phyloP scores from a whole-genome alignment of 2,329 filamentous ascomycete genomes.

The Aspergillus puulaauensis region DNA sequence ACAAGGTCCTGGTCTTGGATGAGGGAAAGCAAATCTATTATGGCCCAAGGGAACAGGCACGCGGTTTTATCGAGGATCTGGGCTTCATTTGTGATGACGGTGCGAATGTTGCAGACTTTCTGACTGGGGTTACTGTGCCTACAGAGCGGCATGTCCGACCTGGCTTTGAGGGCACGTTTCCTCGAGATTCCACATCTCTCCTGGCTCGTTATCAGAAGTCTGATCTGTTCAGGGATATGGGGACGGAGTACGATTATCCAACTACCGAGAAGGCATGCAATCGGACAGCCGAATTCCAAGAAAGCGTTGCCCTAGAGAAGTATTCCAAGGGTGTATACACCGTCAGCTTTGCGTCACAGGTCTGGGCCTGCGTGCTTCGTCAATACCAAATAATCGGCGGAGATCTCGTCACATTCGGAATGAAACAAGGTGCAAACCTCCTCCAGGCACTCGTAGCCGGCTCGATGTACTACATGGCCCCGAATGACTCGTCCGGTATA shows the following conservation, averaged over 20 bases:
- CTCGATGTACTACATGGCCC: no score
- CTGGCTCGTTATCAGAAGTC: not conserved
- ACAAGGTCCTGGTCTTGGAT: not conserved
- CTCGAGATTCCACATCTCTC: not conserved
- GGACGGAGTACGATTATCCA: no score
- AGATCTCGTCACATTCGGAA: conserved; percentile 34
- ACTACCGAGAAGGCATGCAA: no score
- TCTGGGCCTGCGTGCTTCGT: conserved; percentile 55
- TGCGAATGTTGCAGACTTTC: not conserved
- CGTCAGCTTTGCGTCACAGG: conserved; percentile 40
- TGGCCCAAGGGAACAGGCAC: not conserved
- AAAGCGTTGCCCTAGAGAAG: not conserved
- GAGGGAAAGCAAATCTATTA: conserved; percentile 7
- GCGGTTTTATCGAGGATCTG: not conserved
- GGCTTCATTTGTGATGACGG: not conserved
- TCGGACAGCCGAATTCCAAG: not conserved
- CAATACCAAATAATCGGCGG: conserved; percentile 66
- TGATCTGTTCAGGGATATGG: not conserved
- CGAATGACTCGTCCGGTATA: conserved; percentile 50
- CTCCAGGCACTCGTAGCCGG: no score
- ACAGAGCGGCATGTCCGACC: not conserved
- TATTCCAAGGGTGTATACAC: not conserved
- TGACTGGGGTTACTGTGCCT: not conserved
- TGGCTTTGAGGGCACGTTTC: not conserved
- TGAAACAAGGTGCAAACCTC: no score